Evolutionary conservation across 495 filamentous ascomycete genomes (phyloP), one percentile per base, ranked within the genome.

Genomic region (Thermothielavioides terrestris): DNA sequence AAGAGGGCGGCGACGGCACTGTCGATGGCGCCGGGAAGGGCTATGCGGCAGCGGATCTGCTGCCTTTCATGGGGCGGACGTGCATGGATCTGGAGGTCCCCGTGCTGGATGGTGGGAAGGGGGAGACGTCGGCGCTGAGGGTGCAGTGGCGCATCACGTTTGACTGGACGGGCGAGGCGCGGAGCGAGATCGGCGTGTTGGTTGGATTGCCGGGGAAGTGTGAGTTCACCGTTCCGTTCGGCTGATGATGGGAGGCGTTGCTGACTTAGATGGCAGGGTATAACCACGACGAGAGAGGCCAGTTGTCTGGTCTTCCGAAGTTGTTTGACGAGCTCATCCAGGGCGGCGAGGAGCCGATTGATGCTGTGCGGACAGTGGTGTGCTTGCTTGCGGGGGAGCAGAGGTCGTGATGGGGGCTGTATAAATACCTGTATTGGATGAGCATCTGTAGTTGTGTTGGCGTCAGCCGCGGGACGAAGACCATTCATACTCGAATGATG

Each of bases 131-230:
- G 12, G 58, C 45, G 48, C 44, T 72, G 28, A 66, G 74, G n/a
- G 61, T 79, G 14, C 62, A 66, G 59, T 84, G 80, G 80, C 59
- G 56, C 26, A 77, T 82, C 32, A 57, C 63, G 11, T 81, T 84
- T 61, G 79, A 82, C 56, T 82, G 78, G 78, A 79, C 77, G 0
- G 80, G 80, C 5, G 78, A 84, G 59, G 78, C 78, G 5, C 68
- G 74, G 59, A 78, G 72, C 49, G 63, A 62, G 40, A 58, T 83
- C 22, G 55, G 61, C 2, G 68, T 74, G 23, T 49, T 69, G 49
- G 68, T 74, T 3, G 64, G 68, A 10, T 51, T 73, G 17, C 77
- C 78, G 26, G 63, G 61, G 39, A 75, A 68, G 40, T 82, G 80
- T 78, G 61, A 68, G 75, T 71, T 40, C 41, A 30, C 8, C 25